Conservation (phyloP, 371 early-diverging fungal species). For the Capillidium rhysosporum region DNA sequence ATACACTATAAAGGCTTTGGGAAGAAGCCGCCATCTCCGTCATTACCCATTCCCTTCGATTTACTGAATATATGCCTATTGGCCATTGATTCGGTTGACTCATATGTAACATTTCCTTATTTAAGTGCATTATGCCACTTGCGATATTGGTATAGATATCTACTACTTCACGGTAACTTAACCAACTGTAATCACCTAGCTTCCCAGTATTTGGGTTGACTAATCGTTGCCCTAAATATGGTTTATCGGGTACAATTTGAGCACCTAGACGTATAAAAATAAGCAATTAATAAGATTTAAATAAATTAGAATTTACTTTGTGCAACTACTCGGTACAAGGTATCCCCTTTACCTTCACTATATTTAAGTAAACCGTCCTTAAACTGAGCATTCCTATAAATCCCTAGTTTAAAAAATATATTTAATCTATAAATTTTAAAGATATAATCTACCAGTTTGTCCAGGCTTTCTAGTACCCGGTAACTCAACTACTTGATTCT, state of each 20-base stretch:
- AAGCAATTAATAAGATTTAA: background rate
- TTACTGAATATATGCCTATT: conserved; percentile 57
- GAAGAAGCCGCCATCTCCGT: conserved; percentile 23
- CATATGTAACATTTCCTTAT: background rate
- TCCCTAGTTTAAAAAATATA: background rate
- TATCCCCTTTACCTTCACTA: background rate
- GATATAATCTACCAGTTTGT: background rate
- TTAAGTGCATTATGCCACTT: background rate
- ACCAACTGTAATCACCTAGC: background rate
- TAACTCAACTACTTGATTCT: background rate
- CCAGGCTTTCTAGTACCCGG: background rate
- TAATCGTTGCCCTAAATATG: background rate
- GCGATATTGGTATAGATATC: background rate
- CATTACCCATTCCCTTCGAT: conserved; percentile 88
- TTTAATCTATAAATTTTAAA: background rate
- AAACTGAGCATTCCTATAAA: background rate
- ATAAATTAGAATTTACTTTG: background rate
- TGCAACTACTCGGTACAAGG: background rate
- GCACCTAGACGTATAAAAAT: background rate
- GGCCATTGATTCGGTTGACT: too few relatives aligned
- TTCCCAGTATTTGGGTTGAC: background rate
- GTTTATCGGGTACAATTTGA: background rate
- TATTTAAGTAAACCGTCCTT: background rate
- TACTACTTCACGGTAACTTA: background rate
- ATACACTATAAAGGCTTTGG: conserved; percentile 37